A percentile compares a stretch with the other conserved stretches of the same genome.
Evolutionary conservation across 306 rosid genomes (phyloP).

Genomic region (Fagus crenata): DNA sequence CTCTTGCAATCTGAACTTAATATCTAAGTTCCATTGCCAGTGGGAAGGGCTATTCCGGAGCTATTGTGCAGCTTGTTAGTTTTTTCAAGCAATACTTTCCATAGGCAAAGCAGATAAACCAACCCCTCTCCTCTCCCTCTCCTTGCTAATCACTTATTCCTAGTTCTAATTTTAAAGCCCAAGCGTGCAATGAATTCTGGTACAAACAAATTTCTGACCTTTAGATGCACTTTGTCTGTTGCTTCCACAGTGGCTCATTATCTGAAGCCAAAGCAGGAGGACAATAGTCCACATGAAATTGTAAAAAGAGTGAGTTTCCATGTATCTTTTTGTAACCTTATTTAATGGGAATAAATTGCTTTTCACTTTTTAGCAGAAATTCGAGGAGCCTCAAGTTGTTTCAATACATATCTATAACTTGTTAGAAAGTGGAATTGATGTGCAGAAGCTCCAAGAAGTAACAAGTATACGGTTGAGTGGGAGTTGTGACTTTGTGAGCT

Average conservation of each 20-base stretch:
- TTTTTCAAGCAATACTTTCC: background rate
- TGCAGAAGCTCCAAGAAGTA: background rate
- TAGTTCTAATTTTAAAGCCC: background rate
- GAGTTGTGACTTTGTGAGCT: no score
- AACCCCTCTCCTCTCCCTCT: background rate
- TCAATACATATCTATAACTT: background rate
- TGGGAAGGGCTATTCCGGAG: background rate
- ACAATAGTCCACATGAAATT: background rate
- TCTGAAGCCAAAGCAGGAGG: conserved; percentile 9
- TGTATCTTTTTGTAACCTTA: background rate
- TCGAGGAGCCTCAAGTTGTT: background rate
- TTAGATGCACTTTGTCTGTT: background rate
- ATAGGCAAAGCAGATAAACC: background rate
- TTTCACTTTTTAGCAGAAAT: background rate
- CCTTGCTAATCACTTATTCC: background rate
- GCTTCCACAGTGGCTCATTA: conserved; percentile 16
- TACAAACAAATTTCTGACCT: conserved; percentile 10
- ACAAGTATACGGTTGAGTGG: no score
- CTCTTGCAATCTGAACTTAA: background rate
- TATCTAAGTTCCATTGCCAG: background rate
- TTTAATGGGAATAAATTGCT: background rate
- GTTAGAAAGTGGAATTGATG: background rate
- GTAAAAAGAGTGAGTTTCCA: background rate
- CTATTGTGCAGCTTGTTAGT: background rate
- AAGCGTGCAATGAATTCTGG: background rate